Base-by-base conservation (phyloP, 345 rosid species). In the Salix purpurea region DNA sequence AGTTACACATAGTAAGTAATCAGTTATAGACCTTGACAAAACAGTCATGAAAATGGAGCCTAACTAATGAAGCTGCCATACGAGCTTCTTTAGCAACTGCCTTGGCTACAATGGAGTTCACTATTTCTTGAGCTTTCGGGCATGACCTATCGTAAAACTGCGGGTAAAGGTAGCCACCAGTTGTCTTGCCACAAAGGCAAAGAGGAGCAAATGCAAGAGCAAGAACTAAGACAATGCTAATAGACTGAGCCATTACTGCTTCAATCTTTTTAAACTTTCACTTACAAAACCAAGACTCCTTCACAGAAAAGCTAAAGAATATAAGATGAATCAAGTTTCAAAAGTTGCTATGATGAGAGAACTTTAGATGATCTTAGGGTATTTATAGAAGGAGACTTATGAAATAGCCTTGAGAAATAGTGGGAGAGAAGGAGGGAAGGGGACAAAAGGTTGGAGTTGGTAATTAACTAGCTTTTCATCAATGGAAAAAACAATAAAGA, bases 201-300 rank as follows among this genome's bases (percentile, higher is more conserved):
- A 86, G 82, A 36, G 96, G 90, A 60, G 81, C 71, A 67, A 86
- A 32, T 71, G 86, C 86, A 71, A 89, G 61, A 69, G 46, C 21
- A 32, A 66, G 40, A 32, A 76, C 34, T 14, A 68, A 58, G 11
- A 76, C 23, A 71, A 82, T 44, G 86, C 77, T 75, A 66, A 42
- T 68, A 64, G 67, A 40, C 30, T 74, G 77, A 78, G 87, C 85
- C 96, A 89, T 86, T 60, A 60, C 70, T 76, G 65, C 32, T 26
- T 67, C 54, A 23, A 26, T 72, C 44, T 26, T 61, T 9, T 1
- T 46, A 46, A 16, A 46, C 46, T 72, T 40, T 64, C 72, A 46
- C 72, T 42, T 72, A n/a, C 75, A 67, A 73, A 74, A 73, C 60
- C 65, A 34, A 70, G 42, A 70, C 48, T 24, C 16, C 23, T 65